Base-by-base conservation (phyloP, 768 basidiomycete species). In the Kwoniella mangroviensis region DNA sequence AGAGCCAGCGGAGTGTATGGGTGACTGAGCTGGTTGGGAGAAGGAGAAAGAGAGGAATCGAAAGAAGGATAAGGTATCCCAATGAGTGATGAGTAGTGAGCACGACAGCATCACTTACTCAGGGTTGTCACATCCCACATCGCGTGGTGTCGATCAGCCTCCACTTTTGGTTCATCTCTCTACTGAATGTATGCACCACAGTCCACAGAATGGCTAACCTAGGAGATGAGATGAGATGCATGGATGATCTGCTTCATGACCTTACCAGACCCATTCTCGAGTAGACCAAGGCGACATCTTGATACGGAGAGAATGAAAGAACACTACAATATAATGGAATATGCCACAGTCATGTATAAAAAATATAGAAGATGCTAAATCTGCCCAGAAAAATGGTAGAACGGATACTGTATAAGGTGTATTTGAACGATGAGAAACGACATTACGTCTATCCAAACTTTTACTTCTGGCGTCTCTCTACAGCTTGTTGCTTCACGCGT, bases 401-500 rank as follows among this genome's bases (percentile, higher is more conserved):
- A 34, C 4, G 6, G 34, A 34, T 34, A 28, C 26, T 34, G 34
- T 34, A 34, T 34, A 34, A 34, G 34, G 34, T 34, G 34, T 34
- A 34, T 34, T 1, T 34, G 9, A 34, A 34, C 1, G 34, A 34
- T 7, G 45, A 49, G 5, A 49, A 13, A 49, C 45, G 45, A 49
- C 15, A 0, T 49, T 3, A 49, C 2, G 15, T 49, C 45, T 2
- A 49, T 19, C 21, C 3, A 19, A n/a, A 1, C 4, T 40, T 65
- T 64, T 87, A 97, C 86, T 94, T 93, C 1, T 93, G 93, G 74
- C 91, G 85, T 83, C 95, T 92, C 70, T 97, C 94, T 75, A 91
- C 87, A 4, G 96, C 95, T 82, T 98, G 95, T 68, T 88, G 87
- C 78, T 88, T 89, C 71, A 98, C 88, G 81, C 89, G 88, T 79